Conservation (phyloP, 352 stramenopile species). For the Phytophthora hibernalis region DNA sequence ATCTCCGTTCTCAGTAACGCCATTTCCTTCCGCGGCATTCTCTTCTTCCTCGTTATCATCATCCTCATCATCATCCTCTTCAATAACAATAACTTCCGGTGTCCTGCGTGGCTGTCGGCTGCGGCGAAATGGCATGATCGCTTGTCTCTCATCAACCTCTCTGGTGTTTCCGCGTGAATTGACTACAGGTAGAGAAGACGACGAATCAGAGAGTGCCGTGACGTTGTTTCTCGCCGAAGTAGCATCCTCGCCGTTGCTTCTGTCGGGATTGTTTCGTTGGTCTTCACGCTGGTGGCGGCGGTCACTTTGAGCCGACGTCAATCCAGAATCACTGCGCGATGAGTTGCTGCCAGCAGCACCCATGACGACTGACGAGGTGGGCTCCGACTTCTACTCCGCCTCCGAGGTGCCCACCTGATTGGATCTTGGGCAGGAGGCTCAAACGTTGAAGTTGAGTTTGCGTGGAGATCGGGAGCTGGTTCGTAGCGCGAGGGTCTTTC, state of each 20-base stretch:
- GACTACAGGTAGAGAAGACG: not conserved
- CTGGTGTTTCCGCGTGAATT: not conserved
- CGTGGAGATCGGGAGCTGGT: slow-evolving; percentile 15
- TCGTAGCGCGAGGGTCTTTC: slow-evolving; percentile 39
- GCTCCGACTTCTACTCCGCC: slow-evolving; percentile 42
- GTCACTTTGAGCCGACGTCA: slow-evolving; percentile 5
- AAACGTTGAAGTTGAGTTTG: slow-evolving; percentile 12
- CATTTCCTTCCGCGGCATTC: slow-evolving; percentile 34
- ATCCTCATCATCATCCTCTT: slow-evolving; percentile 60
- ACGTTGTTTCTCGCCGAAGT: slow-evolving; percentile 1
- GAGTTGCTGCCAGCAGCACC: slow-evolving; percentile 6
- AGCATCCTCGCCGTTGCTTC: slow-evolving; percentile 4
- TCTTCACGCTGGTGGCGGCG: slow-evolving; percentile 3
- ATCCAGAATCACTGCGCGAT: slow-evolving; percentile 12
- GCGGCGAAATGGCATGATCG: slow-evolving; percentile 23
- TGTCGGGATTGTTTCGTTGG: slow-evolving; percentile 11
- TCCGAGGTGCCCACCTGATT: slow-evolving; percentile 23
- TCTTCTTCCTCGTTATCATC: slow-evolving; percentile 26
- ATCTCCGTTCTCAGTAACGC: slow-evolving; percentile 42
- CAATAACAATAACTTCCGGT: slow-evolving; percentile 74
- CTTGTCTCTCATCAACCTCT: slow-evolving; percentile 9
- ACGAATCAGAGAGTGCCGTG: not conserved
- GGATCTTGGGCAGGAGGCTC: slow-evolving; percentile 24
- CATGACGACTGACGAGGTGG: slow-evolving; percentile 16
- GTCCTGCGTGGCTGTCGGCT: slow-evolving; percentile 36